Conservation (phyloP, 1,284 basidiomycete species). For the Waitea zeae region DNA sequence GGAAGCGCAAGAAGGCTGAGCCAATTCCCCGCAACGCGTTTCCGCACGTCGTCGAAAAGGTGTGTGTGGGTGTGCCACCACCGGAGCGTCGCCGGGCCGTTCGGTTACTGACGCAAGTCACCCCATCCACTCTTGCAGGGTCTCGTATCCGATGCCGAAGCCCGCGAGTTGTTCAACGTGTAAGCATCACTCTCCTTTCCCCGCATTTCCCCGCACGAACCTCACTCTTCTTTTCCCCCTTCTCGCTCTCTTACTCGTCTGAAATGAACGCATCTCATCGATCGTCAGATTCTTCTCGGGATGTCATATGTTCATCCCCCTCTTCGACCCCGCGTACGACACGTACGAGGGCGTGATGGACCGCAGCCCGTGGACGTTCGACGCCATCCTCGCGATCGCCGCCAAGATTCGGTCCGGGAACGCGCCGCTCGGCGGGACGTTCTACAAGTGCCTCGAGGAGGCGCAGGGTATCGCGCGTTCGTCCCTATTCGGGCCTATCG, state of each 20-base stretch:
- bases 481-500: constrained; percentile 81
- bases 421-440: constrained; percentile 66
- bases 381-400: constrained; percentile 79
- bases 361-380: constrained; percentile 85
- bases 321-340: constrained; percentile 83
- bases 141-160: constrained; percentile 59
- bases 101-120: no score
- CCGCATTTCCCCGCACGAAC: no score
- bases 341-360: constrained; percentile 81
- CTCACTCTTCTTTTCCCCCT: background rate
- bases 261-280: constrained; percentile 16
- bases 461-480: constrained; percentile 88
- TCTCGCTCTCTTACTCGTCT: constrained; percentile 1
- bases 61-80: constrained; percentile 9
- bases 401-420: constrained; percentile 84
- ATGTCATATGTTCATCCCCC: constrained; percentile 86
- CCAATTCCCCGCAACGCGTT: constrained; percentile 75
- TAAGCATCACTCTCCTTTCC: constrained; percentile 16
- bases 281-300: constrained; percentile 91
- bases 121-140: no score
- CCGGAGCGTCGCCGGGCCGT: background rate
- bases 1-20: constrained; percentile 78
- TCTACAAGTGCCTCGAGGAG: constrained; percentile 83
- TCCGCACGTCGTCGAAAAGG: constrained; percentile 73
- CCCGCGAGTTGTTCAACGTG: constrained; percentile 72